A percentile compares a stretch with the other conserved stretches of the same genome.
These are phyloP conservation scores for Diacronema lutheri DNA, from an alignment of 78 protist genomes.

Conservation along the genomic window DNA sequence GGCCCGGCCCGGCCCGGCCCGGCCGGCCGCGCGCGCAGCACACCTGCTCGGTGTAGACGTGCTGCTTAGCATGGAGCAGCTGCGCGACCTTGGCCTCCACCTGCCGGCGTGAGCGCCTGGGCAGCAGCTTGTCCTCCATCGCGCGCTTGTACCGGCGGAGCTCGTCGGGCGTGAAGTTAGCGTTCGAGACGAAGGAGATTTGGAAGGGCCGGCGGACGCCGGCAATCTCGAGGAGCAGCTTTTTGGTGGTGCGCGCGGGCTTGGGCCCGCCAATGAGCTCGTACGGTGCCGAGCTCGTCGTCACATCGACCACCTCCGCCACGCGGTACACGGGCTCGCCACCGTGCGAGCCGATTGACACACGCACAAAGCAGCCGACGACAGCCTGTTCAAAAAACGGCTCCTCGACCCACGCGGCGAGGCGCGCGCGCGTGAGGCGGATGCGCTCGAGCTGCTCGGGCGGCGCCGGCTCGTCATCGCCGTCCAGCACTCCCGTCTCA, in stretches of 20 bases:
- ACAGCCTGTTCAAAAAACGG: neutral
- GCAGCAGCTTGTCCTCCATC: neutral
- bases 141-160: neutral
- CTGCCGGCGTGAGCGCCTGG: neutral
- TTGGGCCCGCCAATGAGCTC: too few species aligned
- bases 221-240: neutral
- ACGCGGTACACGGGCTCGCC: neutral
- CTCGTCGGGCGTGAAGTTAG: neutral
- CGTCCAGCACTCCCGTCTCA: too few species aligned
- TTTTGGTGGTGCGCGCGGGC: neutral
- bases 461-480: neutral
- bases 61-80: neutral
- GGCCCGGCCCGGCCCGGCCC: too few species aligned
- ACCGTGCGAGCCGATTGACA: neutral
- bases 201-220: neutral
- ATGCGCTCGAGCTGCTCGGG: neutral
- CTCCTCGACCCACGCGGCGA: neutral
- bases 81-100: neutral
- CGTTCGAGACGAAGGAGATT: neutral
- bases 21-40: too few species aligned
- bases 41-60: neutral
- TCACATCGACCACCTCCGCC: slow-evolving; percentile 4
- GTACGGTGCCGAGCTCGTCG: neutral
- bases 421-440: neutral
- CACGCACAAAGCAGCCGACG: neutral